These are phyloP conservation scores for Fusarium chaquense DNA, from an alignment of 2,329 filamentous ascomycete species.

Conservation along the genomic window DNA sequence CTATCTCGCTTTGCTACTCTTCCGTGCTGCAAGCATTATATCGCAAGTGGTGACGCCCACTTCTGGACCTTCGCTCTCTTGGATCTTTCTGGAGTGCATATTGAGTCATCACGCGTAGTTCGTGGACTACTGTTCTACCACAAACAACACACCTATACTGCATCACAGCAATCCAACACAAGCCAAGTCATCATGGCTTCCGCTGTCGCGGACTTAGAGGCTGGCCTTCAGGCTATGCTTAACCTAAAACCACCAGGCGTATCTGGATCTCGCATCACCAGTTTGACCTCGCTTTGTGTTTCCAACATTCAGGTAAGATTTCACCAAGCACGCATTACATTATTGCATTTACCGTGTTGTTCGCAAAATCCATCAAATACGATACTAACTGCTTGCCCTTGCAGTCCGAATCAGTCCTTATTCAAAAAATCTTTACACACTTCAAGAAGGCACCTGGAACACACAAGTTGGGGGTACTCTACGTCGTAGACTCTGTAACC, in stretches of 20 bases:
- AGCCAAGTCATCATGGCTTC: conserved; percentile 71
- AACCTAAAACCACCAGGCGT: conserved; percentile 92
- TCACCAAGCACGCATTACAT: background rate
- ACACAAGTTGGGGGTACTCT: conserved; percentile 98
- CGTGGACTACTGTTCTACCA: conserved; percentile 41
- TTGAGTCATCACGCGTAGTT: conserved; percentile 43
- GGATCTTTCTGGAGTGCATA: conserved; percentile 29
- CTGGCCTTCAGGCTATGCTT: conserved; percentile 91
- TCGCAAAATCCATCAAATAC: conserved; percentile 9
- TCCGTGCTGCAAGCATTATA: conserved; percentile 34
- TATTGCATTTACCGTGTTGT: background rate
- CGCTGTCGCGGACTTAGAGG: conserved; percentile 90
- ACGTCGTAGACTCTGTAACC: conserved; percentile 99
- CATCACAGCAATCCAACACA: conserved; percentile 37
- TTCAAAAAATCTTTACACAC: conserved; percentile 96
- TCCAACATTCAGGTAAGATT: conserved; percentile 85
- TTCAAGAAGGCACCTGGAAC: conserved; percentile 95
- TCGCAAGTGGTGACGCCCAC: conserved; percentile 26
- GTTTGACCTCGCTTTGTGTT: conserved; percentile 88
- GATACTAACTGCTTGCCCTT: conserved; percentile 42
- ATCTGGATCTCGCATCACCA: conserved; percentile 89
- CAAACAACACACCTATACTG: conserved; percentile 9
- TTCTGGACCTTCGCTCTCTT: conserved; percentile 24
- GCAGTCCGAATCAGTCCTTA: conserved; percentile 92
- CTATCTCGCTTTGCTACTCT: conserved; percentile 28